Evolutionary conservation across 2,329 filamentous ascomycete genomes (phyloP), one percentile per base, ranked within the genome.

Genomic region (Pseudopyricularia javanii): DNA sequence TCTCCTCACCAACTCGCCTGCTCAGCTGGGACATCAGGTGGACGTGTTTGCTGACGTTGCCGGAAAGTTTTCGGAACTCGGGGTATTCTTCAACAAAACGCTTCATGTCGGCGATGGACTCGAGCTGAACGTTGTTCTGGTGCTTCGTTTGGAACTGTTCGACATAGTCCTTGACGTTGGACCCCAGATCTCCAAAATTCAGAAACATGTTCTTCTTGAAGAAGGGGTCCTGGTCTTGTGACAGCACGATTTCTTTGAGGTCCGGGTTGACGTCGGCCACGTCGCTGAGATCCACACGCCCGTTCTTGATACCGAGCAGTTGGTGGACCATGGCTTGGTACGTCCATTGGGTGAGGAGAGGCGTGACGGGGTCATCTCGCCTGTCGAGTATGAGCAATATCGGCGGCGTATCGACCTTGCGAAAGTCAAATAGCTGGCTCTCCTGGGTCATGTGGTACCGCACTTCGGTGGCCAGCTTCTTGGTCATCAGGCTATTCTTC

Each of bases 281-380:
- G 53, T 88, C 80, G 56, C 85, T 86, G 33, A 98, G 74, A 63
- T 95, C 86, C 1, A 98, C 93, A 50, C 91, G 80, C n/a, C 93
- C 93, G 65, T 97, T 97, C 54, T 87, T 81, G 59, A 98, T 95
- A 5, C 93, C 93, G 12, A 98, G 75, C 2, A 97, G 72, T 63
- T 98, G 93, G 65, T 98, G 93, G 1, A 98, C 93, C 91, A 98
- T 98, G n/a, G 93, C 93, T 69, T 98, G 93, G 63, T 98, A 98
- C 26, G 93, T 98, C 93, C 93, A 98, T 66, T 98, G 93, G 3
- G 90, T 95, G 49, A 98, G 76, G 11, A 98, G 73, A 0, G 93
- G 93, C 3, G 93, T 98, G 50, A 97, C 86, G 0, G 93, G 91
- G 62, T 98, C 93, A 64, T 96, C 91, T 66, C 93, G 81, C 43